Evolutionary conservation across 306 rosid species (phyloP).

Genomic region (Dryas octopetala): DNA sequence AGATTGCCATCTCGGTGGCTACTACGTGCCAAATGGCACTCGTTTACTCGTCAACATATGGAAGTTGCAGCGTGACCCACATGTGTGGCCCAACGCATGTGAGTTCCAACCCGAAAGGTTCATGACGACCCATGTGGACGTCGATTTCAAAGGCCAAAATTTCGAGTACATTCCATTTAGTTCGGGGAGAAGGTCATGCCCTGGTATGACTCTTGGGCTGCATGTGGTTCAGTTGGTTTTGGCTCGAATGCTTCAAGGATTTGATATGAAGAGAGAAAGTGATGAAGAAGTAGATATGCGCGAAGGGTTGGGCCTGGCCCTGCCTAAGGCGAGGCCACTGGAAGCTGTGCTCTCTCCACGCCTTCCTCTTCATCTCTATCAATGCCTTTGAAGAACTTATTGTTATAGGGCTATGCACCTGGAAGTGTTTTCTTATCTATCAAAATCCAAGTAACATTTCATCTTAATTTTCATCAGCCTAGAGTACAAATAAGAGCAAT

Average conservation of each 20-base stretch:
- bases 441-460: no score
- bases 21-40: slow-evolving; percentile 29
- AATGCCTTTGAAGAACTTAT: not conserved
- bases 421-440: no score
- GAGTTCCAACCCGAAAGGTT: slow-evolving; percentile 38
- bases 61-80: slow-evolving; percentile 39
- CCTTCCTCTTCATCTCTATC: slow-evolving; percentile 28
- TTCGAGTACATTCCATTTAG: slow-evolving; percentile 39
- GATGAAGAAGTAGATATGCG: slow-evolving; percentile 27
- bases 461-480: no score
- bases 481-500: no score
- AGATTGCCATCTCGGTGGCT: slow-evolving; percentile 26
- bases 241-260: slow-evolving; percentile 42
- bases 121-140: slow-evolving; percentile 9
- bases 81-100: slow-evolving; percentile 25
- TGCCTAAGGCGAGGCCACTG: slow-evolving; percentile 24
- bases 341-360: slow-evolving; percentile 33
- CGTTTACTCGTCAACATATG: slow-evolving; percentile 36
- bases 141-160: not conserved
- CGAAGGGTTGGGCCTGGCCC: slow-evolving; percentile 34
- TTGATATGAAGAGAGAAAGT: slow-evolving; percentile 14
- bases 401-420: no score
- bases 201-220: slow-evolving; percentile 28
- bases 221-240: slow-evolving; percentile 24
- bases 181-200: slow-evolving; percentile 36